Percentiles rank a stretch among this genome's conserved stretches.
phyloP scores from a whole-genome alignment of 345 rosid species.

The Lenwebbia sp. region DNA sequence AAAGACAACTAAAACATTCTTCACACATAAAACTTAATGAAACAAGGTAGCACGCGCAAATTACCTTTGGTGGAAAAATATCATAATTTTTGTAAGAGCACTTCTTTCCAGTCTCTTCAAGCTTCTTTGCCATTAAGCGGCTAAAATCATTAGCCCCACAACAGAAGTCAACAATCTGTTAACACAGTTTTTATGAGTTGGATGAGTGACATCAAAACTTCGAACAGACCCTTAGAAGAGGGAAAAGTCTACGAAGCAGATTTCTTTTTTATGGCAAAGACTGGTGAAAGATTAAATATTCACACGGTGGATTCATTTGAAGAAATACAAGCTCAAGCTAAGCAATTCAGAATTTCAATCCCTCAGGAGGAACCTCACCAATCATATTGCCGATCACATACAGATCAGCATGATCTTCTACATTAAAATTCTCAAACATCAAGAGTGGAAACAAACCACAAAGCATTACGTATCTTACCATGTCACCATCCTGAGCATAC shows the following conservation, averaged over 20 bases:
- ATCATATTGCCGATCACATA: not conserved
- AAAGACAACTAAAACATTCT: not conserved
- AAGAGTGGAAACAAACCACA: not conserved
- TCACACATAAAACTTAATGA: not conserved
- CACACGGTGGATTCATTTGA: not conserved
- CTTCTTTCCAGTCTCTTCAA: conserved; percentile 72
- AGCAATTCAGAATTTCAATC: not conserved
- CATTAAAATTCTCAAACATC: not conserved
- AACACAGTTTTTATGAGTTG: not conserved
- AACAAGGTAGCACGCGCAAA: not conserved
- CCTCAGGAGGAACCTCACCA: not conserved
- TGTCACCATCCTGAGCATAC: conserved; percentile 80
- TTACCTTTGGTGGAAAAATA: conserved; percentile 66
- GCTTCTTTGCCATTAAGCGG: conserved; percentile 62
- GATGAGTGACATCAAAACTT: not conserved
- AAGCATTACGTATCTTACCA: conserved; percentile 32
- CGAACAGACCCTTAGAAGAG: not conserved
- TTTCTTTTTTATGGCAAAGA: not conserved
- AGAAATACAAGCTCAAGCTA: not conserved
- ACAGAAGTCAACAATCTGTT: conserved; percentile 89
- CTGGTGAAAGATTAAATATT: not conserved
- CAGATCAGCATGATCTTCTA: not conserved
- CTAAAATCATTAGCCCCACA: conserved; percentile 98
- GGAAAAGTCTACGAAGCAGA: not conserved
- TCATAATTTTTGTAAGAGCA: conserved; percentile 82